Base-by-base conservation (phyloP, 331 rosid genomes). In the Pyracantha coccinea region DNA sequence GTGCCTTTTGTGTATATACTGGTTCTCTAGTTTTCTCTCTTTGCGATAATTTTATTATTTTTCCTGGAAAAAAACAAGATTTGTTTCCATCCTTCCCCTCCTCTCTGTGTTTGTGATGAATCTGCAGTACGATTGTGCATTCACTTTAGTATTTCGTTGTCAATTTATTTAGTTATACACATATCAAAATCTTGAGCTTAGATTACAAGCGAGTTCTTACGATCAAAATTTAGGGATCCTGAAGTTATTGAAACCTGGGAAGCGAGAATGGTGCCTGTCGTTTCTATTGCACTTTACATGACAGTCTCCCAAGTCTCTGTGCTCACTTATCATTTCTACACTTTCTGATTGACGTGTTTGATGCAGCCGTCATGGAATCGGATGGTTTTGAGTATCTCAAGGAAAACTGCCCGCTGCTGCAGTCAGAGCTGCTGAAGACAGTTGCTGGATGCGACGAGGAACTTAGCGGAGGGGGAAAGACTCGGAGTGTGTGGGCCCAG, bases 391-490 rank as follows among this genome's bases (percentile, higher is more conserved):
- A 91, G 84, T 89, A 84, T 76, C 97, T 93, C 67, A 93, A 93
- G 90, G 98, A 93, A 55, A 82, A 86, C 83, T 93, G 96, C 38
- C 97, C 98, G 2, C 75, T 90, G 85, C 85, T 91, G 75, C 98
- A 93, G 89, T 93, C 98, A 8, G 98, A 93, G 84, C 88, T 93
- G 58, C 87, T 93, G 35, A 93, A 93, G 89, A 93, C 92, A 5
- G 94, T 93, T 67, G 98, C 98, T 6, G 97, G 97, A 64, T 87
- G 91, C 0, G 98, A 89, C 54, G 98, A 89, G 80, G 98, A 85
- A 79, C 81, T 81, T 57, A 91, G 96, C 2, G 96, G 90, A 71
- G 97, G 88, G 76, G 97, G 89, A 44, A 91, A 88, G 82, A 86
- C 94, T 82, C 84, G 80, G 69, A 93, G 97, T 13, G 96, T 93